phyloP scores from a whole-genome alignment of 2,329 filamentous ascomycete species.

The Rutstroemia sp. region DNA sequence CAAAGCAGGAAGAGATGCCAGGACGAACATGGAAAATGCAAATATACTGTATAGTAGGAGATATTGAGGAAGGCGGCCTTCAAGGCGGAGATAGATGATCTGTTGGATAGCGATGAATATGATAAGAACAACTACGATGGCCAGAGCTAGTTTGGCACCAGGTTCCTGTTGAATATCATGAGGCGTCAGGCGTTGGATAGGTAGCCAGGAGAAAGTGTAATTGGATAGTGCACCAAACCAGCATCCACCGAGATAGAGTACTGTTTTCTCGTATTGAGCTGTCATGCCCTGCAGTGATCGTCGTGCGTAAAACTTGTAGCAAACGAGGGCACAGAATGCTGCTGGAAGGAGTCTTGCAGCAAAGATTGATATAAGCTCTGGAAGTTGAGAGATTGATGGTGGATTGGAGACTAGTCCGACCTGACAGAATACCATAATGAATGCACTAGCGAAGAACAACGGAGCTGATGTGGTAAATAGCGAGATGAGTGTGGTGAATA shows the following conservation, averaged over 20 bases:
- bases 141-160: conserved; percentile 75
- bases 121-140: conserved; percentile 67
- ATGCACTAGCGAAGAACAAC: conserved; percentile 79
- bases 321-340: conserved; percentile 77
- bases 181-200: conserved; percentile 79
- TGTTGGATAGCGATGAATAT: conserved; percentile 64
- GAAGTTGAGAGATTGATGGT: conserved; percentile 58
- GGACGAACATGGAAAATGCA: conserved; percentile 56
- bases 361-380: conserved; percentile 68
- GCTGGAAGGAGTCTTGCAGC: conserved; percentile 80
- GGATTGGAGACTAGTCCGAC: conserved; percentile 86
- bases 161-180: conserved; percentile 87
- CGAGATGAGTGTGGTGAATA: conserved; percentile 70
- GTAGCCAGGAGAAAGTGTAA: conserved; percentile 91
- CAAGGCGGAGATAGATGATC: conserved; percentile 77
- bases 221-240: conserved; percentile 93
- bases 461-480: conserved; percentile 73
- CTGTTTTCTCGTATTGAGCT: conserved; percentile 81
- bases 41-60: conserved; percentile 71
- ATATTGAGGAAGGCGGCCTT: conserved; percentile 71
- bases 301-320: conserved; percentile 73
- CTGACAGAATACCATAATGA: conserved; percentile 79
- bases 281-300: conserved; percentile 65
- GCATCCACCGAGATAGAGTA: conserved; percentile 82
- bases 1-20: conserved; percentile 66